Conservation (phyloP, 140 eudicot species). For the Oenanthe javanica region DNA sequence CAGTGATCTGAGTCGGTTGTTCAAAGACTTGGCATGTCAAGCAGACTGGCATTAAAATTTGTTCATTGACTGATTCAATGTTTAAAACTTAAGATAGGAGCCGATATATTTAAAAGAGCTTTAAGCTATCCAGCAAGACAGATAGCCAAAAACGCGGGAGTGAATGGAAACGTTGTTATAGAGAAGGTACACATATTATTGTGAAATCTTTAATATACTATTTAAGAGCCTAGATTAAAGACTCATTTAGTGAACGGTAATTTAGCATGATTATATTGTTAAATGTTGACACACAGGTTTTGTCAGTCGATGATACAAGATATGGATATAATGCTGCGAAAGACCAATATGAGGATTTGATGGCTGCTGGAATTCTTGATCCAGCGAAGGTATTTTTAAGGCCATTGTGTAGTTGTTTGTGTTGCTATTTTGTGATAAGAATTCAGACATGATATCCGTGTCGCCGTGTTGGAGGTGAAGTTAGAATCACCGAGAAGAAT, state of each 20-base stretch:
- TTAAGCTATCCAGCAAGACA: constrained; percentile 69
- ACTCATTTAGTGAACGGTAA: neutral
- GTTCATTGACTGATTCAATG: neutral
- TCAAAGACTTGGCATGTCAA: neutral
- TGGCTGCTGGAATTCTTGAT: constrained; percentile 76
- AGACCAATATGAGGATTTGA: constrained; percentile 62
- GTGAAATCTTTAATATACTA: too few species aligned
- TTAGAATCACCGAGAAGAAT: neutral
- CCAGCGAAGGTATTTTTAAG: constrained; percentile 63
- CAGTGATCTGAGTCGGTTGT: neutral
- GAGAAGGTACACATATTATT: constrained; percentile 40
- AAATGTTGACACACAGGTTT: constrained; percentile 37
- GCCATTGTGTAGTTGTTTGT: neutral
- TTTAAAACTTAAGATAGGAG: constrained; percentile 58
- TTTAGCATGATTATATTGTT: neutral
- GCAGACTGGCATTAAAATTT: neutral
- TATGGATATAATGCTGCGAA: constrained; percentile 87
- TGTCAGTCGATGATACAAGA: constrained; percentile 34
- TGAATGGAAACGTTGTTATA: constrained; percentile 64
- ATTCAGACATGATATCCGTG: neutral
- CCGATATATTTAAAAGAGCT: constrained; percentile 75
- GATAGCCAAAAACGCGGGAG: constrained; percentile 85
- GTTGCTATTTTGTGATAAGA: neutral
- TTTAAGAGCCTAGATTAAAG: neutral
- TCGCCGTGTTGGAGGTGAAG: neutral